A percentile compares a stretch with the other conserved stretches of the same genome.
phyloP scores from a whole-genome alignment of 768 basidiomycete species.

The Macrolepiota dolichaula region DNA sequence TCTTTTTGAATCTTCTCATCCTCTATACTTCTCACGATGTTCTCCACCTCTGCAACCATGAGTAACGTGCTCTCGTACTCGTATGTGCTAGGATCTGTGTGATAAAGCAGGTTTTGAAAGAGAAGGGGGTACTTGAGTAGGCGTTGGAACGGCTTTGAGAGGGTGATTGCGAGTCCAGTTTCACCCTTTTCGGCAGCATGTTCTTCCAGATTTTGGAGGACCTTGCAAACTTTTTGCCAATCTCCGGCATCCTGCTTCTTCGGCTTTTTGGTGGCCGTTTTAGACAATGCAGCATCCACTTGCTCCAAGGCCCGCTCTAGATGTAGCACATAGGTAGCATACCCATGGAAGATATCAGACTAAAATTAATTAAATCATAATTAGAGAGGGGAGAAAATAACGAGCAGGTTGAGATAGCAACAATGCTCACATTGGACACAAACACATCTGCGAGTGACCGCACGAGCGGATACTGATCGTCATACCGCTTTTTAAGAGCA shows the following conservation, averaged over 20 bases:
- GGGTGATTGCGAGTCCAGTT: conserved; percentile 89
- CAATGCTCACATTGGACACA: conserved; percentile 74
- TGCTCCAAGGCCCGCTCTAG: conserved; percentile 87
- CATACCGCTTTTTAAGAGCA: conserved; percentile 85
- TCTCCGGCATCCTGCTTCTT: conserved; percentile 80
- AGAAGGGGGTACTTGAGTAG: conserved; percentile 95
- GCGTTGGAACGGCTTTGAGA: conserved; percentile 97
- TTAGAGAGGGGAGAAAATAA: conserved; percentile 3
- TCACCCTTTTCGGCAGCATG: conserved; percentile 83
- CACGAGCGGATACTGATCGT: conserved; percentile 94
- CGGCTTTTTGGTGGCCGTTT: conserved; percentile 65
- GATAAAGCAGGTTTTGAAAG: conserved; percentile 95
- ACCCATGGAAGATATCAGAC: conserved; percentile 93
- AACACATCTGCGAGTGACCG: conserved; percentile 95
- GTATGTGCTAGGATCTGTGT: conserved; percentile 94
- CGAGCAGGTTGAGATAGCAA: conserved; percentile 13
- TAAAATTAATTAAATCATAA: conserved; percentile 25
- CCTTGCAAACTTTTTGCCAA: conserved; percentile 74
- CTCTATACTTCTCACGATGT: conserved; percentile 93
- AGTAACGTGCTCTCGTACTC: conserved; percentile 95
- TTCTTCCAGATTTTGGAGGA: conserved; percentile 75
- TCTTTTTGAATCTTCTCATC: conserved; percentile 98
- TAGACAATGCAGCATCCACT: conserved; percentile 75
- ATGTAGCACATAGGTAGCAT: conserved; percentile 92
- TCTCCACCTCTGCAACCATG: conserved; percentile 97